These are phyloP conservation scores for Coniella lustricola DNA, from an alignment of 2,329 filamentous ascomycete species.

Conservation along the genomic window DNA sequence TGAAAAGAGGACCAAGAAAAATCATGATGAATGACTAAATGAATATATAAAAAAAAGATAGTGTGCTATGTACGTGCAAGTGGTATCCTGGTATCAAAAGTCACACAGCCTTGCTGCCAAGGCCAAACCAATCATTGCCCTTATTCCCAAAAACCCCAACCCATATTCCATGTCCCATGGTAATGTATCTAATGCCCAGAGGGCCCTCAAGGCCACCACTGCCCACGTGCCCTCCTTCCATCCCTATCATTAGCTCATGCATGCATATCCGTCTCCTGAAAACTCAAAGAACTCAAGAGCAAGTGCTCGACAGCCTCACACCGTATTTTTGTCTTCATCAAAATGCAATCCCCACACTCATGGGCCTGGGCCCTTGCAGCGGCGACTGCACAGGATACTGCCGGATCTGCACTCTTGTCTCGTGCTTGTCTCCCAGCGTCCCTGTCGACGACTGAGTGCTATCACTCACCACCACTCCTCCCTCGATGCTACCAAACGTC, in stretches of 20 bases:
- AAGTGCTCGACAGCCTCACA: too few species aligned
- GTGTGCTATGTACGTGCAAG: constrained; percentile 1
- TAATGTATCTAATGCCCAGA: too few species aligned
- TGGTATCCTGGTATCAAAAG: constrained; percentile 17
- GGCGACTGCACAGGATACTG: background rate
- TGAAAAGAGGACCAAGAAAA: background rate
- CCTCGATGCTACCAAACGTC: constrained; percentile 13
- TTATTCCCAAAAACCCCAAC: background rate
- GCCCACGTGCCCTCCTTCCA: background rate
- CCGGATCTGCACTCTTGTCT: constrained; percentile 7
- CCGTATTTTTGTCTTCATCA: constrained; percentile 17
- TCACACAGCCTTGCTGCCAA: constrained; percentile 8
- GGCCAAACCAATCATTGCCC: background rate
- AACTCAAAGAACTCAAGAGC: background rate
- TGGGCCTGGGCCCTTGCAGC: constrained; percentile 26
- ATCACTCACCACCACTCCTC: background rate
- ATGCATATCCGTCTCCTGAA: background rate
- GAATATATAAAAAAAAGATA: background rate
- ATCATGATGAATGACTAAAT: background rate
- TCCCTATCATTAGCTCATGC: constrained; percentile 8
- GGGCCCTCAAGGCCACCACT: background rate
- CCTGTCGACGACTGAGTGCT: background rate
- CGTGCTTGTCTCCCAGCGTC: constrained; percentile 5
- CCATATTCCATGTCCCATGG: too few species aligned
- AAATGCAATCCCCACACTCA: constrained; percentile 42